Evolutionary conservation across 768 basidiomycete genomes (phyloP).

Genomic region (Saitozyma podzolica): DNA sequence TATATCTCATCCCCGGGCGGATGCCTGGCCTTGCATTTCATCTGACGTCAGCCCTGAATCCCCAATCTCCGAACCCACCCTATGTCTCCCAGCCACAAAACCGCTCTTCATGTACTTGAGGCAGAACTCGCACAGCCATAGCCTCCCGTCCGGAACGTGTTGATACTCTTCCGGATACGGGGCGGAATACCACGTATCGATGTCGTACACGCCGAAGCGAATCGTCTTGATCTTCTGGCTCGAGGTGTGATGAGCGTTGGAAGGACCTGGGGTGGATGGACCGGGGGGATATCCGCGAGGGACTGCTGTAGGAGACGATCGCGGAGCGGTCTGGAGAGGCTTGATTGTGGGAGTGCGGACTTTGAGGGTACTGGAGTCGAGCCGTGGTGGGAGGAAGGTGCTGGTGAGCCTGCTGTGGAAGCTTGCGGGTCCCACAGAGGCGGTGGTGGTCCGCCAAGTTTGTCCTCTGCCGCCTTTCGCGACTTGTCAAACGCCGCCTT

Average conservation of each 20-base stretch:
- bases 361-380: conserved; percentile 8
- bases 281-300: conserved; percentile 18
- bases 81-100: conserved; percentile 81
- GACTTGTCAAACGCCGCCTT: conserved; percentile 72
- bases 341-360: conserved; percentile 6
- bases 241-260: neutral
- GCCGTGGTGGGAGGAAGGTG: conserved; percentile 15
- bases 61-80: conserved; percentile 59
- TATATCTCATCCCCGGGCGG: conserved; percentile 99
- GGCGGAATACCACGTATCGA: conserved; percentile 98
- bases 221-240: conserved; percentile 71
- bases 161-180: conserved; percentile 98
- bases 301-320: conserved; percentile 38
- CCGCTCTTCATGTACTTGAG: conserved; percentile 95
- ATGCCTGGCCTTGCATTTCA: conserved; percentile 91
- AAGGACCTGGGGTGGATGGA: conserved; percentile 39
- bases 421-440: conserved; percentile 11
- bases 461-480: conserved; percentile 68
- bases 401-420: conserved; percentile 13
- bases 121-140: conserved; percentile 99
- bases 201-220: conserved; percentile 85
- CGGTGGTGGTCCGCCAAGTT: conserved; percentile 35
- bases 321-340: conserved; percentile 30
- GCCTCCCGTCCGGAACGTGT: conserved; percentile 79
- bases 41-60: conserved; percentile 55